Evolutionary conservation across 495 filamentous ascomycete species (phyloP), one percentile per base, ranked within the genome.

Genomic region (Annulohypoxylon bovei): DNA sequence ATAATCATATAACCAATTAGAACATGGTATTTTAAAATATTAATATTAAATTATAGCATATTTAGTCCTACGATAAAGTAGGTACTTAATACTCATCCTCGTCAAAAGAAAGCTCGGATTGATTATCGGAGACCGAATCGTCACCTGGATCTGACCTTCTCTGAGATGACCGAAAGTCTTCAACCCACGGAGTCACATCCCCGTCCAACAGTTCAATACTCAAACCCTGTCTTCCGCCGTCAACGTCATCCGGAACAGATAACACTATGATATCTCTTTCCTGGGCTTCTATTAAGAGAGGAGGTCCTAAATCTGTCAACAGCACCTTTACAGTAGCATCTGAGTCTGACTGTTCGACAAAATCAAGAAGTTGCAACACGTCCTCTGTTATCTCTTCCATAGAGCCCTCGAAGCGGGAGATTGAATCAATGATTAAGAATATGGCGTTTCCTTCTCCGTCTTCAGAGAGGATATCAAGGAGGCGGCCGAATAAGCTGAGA

Each of bases 251-350:
- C 8, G 53, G 53, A 11, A 56, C 53, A 0, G 33, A 56, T 23
- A 56, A 18, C 20, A 33, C 32, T 39, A 14, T 8, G 18, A 56
- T 56, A 20, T 28, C 20, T 14, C 20, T 57, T 40, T 57, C 22
- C 54, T 57, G 54, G 0, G 23, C 18, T 25, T 57, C 33, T 14
- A 57, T 57, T 35, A 42, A 28, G n/a, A 57, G 53, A 39, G 53
- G 35, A n/a, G 54, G 33, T 5, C 54, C 54, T 12, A 57, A 8
- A 28, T 57, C 54, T 23, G 35, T 57, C 20, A 42, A 16, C 22
- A 57, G 8, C n/a, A 42, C 28, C 7, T 57, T 57, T 3, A 57
- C 14, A 16, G 18, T 16, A 14, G 12, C 16, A 57, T 42, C 54
- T 16, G 35, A 25, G 42, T 42, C 54, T 16, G 35, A 25, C 33